A percentile compares a stretch with the other conserved stretches of the same genome.
Evolutionary conservation across 345 rosid species (phyloP).

Genomic region (Murraya paniculata): DNA sequence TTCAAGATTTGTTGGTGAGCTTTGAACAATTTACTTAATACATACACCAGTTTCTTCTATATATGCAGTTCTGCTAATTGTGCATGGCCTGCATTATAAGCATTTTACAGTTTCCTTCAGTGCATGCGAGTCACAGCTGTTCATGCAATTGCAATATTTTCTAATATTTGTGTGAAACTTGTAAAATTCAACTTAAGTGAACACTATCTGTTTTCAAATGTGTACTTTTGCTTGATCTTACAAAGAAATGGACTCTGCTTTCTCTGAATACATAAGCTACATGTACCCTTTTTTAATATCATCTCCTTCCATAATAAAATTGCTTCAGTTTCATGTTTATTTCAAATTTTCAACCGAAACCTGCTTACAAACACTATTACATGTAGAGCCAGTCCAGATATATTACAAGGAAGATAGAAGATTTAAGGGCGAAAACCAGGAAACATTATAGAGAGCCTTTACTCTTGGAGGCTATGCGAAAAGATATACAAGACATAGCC

Average conservation of each 20-base stretch:
- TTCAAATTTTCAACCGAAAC: not conserved
- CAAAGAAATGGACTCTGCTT: not conserved
- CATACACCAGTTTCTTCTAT: not conserved
- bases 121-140: conserved; percentile 75
- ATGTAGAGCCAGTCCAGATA: conserved; percentile 59
- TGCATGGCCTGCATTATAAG: not conserved
- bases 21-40: not conserved
- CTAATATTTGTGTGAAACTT: not conserved
- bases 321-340: not conserved
- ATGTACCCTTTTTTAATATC: not conserved
- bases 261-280: not conserved
- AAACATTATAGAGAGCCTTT: conserved; percentile 30
- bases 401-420: conserved; percentile 44
- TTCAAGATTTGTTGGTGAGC: conserved; percentile 61
- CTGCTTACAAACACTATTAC: conserved; percentile 2
- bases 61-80: not conserved
- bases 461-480: conserved; percentile 24
- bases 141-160: conserved; percentile 75
- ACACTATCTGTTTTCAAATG: not conserved
- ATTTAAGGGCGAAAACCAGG: conserved; percentile 33
- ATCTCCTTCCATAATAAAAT: not conserved
- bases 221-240: not conserved
- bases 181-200: not conserved
- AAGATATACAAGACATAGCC: conserved; percentile 30
- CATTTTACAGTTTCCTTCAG: conserved; percentile 53